These are phyloP conservation scores for Gynostemma pentaphyllum DNA, from an alignment of 306 rosid species.

Conservation along the genomic window DNA sequence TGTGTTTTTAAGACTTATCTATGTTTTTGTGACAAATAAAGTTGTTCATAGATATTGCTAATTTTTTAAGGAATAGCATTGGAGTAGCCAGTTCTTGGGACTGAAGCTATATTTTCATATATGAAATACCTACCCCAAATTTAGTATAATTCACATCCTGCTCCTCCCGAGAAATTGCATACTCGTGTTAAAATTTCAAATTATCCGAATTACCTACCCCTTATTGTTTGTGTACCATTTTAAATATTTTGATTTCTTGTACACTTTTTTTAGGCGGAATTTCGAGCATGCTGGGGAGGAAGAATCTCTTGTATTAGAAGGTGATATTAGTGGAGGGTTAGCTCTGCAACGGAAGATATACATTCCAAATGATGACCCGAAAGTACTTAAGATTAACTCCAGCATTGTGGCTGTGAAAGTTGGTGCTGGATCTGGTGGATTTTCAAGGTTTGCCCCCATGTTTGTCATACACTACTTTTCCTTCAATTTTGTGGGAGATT, in stretches of 20 bases:
- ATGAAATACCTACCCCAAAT: too few relatives aligned
- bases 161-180: neutral
- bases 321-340: conserved; percentile 88
- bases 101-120: neutral
- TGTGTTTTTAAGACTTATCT: neutral
- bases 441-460: conserved; percentile 55
- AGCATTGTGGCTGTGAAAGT: conserved; percentile 61
- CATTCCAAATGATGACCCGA: conserved; percentile 38
- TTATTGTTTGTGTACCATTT: neutral
- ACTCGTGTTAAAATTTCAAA: neutral
- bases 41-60: neutral
- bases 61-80: neutral
- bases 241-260: neutral
- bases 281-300: conserved; percentile 59
- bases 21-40: neutral
- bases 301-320: conserved; percentile 59
- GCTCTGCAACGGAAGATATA: conserved; percentile 47
- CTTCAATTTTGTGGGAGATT: neutral
- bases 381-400: conserved; percentile 49
- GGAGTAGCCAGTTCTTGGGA: neutral
- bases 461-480: neutral
- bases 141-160: neutral
- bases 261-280: conserved; percentile 41
- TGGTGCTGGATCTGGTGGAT: conserved; percentile 98
- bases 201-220: neutral